Conservation (phyloP, 805 yeast genomes). For the Saccharomycopsis olivae region DNA sequence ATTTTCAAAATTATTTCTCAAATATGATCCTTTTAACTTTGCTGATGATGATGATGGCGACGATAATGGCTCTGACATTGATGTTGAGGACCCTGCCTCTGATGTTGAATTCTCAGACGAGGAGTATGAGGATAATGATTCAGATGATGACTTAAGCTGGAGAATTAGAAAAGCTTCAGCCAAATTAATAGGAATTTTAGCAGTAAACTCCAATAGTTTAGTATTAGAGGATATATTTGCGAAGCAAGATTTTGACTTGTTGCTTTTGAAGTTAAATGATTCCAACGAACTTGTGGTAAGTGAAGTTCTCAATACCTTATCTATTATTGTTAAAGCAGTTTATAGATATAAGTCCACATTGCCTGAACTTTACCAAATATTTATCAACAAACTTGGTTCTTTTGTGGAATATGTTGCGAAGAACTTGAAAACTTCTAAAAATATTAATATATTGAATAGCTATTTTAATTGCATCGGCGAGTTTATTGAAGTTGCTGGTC, state of each 20-base stretch:
- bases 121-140: conserved; percentile 8
- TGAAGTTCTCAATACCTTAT: conserved; percentile 10
- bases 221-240: neutral
- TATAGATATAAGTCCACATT: neutral
- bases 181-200: conserved; percentile 6
- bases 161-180: conserved; percentile 14
- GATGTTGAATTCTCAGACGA: conserved; percentile 12
- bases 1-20: conserved; percentile 7
- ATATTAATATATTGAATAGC: conserved; percentile 3
- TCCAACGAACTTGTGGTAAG: conserved; percentile 11
- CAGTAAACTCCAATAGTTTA: neutral
- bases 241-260: conserved; percentile 4
- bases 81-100: conserved; percentile 7
- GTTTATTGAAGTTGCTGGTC: conserved; percentile 1
- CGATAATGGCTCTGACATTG: conserved; percentile 1
- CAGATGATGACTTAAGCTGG: conserved; percentile 16
- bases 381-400: neutral
- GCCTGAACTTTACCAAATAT: neutral
- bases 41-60: conserved; percentile 8
- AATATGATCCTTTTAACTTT: conserved; percentile 14
- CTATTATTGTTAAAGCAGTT: conserved; percentile 2
- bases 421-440: conserved; percentile 3
- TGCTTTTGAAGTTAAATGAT: conserved; percentile 10
- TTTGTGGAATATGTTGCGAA: neutral
- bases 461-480: conserved; percentile 5